Evolutionary conservation across 768 basidiomycete genomes (phyloP).

Genomic region (Boletus subparvulus): DNA sequence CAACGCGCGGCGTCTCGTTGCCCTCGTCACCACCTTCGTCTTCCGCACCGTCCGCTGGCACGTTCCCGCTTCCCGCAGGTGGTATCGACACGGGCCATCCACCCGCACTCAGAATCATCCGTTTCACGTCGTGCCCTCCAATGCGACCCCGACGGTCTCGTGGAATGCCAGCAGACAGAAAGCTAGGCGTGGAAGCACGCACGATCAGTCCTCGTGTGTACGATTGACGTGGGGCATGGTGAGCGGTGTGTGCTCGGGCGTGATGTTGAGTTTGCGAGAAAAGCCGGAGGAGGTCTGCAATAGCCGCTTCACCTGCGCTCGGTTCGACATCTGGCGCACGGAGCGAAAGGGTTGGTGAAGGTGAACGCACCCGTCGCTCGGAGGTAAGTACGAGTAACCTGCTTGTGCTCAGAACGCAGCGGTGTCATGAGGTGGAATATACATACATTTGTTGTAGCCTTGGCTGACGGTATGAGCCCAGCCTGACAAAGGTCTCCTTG

Average conservation of each 20-base stretch:
- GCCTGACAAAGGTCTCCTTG: slow-evolving; percentile 58
- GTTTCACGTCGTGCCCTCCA: slow-evolving; percentile 39
- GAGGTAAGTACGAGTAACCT: slow-evolving; percentile 78
- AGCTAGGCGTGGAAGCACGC: slow-evolving; percentile 50
- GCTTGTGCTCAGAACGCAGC: slow-evolving; percentile 3
- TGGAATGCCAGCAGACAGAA: slow-evolving; percentile 70
- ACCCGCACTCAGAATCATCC: slow-evolving; percentile 30
- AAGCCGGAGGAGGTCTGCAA: slow-evolving; percentile 62
- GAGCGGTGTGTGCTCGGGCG: slow-evolving; percentile 24
- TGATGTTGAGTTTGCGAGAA: slow-evolving; percentile 54
- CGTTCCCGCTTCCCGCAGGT: slow-evolving; percentile 5
- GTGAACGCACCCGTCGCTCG: slow-evolving; percentile 55
- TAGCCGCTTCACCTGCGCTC: slow-evolving; percentile 63
- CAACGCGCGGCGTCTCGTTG: slow-evolving; percentile 54
- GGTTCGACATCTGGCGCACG: slow-evolving; percentile 51
- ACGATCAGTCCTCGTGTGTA: slow-evolving; percentile 26
- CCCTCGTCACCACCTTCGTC: slow-evolving; percentile 46
- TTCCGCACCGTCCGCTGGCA: slow-evolving; percentile 27
- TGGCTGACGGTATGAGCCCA: slow-evolving; percentile 58
- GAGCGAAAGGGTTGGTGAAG: slow-evolving; percentile 60
- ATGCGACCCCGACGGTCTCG: slow-evolving; percentile 79
- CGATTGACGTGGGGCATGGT: slow-evolving; percentile 32
- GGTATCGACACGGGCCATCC: slow-evolving; percentile 19
- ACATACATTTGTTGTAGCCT: slow-evolving; percentile 79
- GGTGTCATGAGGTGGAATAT: neutral